Evolutionary conservation across 306 rosid genomes (phyloP), one percentile per base, ranked within the genome.

Genomic region (Morella rubra): DNA sequence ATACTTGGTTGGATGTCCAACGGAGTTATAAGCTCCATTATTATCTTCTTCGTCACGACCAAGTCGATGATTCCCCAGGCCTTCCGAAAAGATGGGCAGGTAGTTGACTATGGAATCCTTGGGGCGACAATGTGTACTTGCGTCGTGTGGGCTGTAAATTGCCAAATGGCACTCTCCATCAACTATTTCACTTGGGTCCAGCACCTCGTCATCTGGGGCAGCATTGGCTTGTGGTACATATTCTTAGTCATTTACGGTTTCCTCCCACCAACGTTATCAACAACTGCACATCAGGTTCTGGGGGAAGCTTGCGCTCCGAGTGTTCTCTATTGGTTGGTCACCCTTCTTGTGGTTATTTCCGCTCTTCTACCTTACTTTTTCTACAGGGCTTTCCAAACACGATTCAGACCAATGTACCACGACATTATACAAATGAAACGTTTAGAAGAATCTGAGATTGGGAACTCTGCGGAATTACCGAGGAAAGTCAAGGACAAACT

Each of bases 161-260:
- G 93, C 84, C 98, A 93, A 83, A 90, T 93, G 90, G 98, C 97
- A 37, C 85, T 93, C 54, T 87, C 96, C 61, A 81, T 93, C 20
- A 93, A 91, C 87, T 93, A 89, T 91, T 93, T 93, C 90, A 91
- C 97, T 52, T 91, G 97, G 98, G 91, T 93, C 73, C 98, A 93
- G 14, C 98, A 93, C 83, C 81, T 89, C 55, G 88, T 93, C 82
- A 85, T 93, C 79, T 93, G 98, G 98, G 91, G 98, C 5, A 91
- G 98, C 83, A 86, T 93, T 13, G 84, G 69, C 59, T 80, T 88
- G 45, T 93, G 98, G 98, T 91, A 93, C 65, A 69, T 87, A 41
- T 93, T 89, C 82, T 70, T 93, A 75, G n/a, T 91, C 32, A 51
- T 85, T 7, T 91, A 93, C 56, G 97, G 96, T 9, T 85, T 73